Evolutionary conservation across 768 basidiomycete species (phyloP).

Genomic region (Pulveroboletus sp.): DNA sequence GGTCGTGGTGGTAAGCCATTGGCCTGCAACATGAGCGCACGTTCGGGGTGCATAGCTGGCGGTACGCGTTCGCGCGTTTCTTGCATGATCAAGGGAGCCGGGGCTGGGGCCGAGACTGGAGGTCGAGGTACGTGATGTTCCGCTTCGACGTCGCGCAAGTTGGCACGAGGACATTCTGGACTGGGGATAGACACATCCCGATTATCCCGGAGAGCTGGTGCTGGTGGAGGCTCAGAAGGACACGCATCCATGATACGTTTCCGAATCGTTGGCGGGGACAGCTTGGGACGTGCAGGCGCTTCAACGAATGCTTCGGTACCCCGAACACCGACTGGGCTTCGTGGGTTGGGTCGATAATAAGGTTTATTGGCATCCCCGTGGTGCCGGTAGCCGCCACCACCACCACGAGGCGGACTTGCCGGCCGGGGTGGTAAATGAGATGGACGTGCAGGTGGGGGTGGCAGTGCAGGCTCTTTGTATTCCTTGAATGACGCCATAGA

Average conservation of each 20-base stretch:
- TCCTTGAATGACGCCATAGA: conserved; percentile 21
- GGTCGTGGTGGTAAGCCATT: conserved; percentile 31
- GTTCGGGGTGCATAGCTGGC: conserved; percentile 30
- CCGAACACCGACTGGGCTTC: background rate
- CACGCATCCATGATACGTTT: conserved; percentile 9
- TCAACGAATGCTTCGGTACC: conserved; percentile 6
- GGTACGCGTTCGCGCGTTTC: conserved; percentile 12
- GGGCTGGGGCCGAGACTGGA: background rate
- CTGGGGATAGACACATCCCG: conserved; percentile 2
- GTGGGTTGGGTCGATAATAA: background rate
- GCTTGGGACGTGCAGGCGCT: conserved; percentile 2
- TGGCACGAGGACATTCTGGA: conserved; percentile 8
- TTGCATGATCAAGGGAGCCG: too few relatives aligned
- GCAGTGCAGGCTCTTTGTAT: too few relatives aligned
- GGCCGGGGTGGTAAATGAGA: conserved; percentile 24
- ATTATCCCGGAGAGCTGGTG: conserved; percentile 7
- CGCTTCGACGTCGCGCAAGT: conserved; percentile 8
- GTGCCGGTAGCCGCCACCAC: conserved; percentile 4
- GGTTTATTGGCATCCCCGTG: conserved; percentile 10
- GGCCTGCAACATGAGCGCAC: conserved; percentile 28
- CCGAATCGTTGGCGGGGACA: conserved; percentile 4
- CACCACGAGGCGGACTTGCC: conserved; percentile 15
- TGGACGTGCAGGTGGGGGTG: conserved; percentile 3
- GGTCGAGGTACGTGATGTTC: conserved; percentile 6
- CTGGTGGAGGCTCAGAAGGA: conserved; percentile 4